A percentile compares a stretch with the other conserved stretches of the same genome.
phyloP scores from a whole-genome alignment of 257 asterid genomes.

The Eustoma russellianum region DNA sequence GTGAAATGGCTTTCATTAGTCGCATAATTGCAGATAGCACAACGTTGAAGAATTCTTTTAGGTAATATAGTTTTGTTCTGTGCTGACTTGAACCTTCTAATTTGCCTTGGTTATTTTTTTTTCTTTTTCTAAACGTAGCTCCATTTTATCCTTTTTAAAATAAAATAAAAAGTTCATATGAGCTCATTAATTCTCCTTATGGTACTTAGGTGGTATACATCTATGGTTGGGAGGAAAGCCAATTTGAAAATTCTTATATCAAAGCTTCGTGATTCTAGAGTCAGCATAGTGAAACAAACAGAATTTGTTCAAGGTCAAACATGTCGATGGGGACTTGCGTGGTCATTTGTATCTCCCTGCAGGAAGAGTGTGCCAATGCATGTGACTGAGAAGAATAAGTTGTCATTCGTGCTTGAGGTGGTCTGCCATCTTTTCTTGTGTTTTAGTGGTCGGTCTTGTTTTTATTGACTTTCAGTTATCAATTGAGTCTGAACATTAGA shows the following conservation, averaged over 20 bases:
- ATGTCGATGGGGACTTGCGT: constrained; percentile 95
- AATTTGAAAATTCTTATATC: constrained; percentile 65
- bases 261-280: constrained; percentile 69
- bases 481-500: too few species aligned
- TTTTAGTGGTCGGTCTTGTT: neutral
- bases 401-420: constrained; percentile 83
- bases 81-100: neutral
- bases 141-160: too few species aligned
- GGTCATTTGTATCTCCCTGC: constrained; percentile 72
- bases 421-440: neutral
- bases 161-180: neutral
- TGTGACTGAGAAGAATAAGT: constrained; percentile 39
- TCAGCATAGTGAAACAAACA: constrained; percentile 78
- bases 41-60: constrained; percentile 48
- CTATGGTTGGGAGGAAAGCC: constrained; percentile 87
- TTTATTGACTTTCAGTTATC: neutral
- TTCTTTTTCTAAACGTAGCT: too few species aligned
- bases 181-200: constrained; percentile 1
- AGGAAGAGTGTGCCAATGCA: constrained; percentile 31
- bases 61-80: constrained; percentile 27
- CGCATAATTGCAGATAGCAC: constrained; percentile 76
- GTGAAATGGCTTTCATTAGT: constrained; percentile 64
- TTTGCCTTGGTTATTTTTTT: neutral
- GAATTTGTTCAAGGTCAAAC: constrained; percentile 96
- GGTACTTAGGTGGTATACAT: constrained; percentile 79